Base-by-base conservation (phyloP, 129 eudicot genomes). In the Pseudognaphalium luteoalbum region DNA sequence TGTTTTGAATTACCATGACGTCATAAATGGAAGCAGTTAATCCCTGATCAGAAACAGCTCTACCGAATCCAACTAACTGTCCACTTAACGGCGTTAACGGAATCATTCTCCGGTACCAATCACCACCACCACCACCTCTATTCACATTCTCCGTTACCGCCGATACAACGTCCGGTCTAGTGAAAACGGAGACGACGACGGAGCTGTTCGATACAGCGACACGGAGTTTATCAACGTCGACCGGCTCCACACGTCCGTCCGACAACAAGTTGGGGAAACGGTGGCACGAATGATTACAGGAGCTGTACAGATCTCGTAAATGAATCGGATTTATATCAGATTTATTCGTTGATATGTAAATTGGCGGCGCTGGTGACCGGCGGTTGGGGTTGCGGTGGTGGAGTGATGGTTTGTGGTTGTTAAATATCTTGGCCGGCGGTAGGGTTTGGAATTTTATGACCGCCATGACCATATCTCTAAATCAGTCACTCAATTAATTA, bases 21-120 rank as follows among this genome's bases (percentile, higher is more conserved):
- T 94, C 97, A 67, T 86, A 87, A 50, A 94, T 89, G 10, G 98
- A 80, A 74, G 97, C 98, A 63, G 98, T 89, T 56, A 94, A 83
- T 10, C 85, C 87, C 75, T 70, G 47, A 83, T 94, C 97, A 6
- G 90, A 81, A 68, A 94, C 90, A 19, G 91, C 98, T 22, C 98
- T 82, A 30, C 97, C 97, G 52, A 94, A 94, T 21, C 98, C 98
- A n/a, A 94, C 85, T 82, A 94, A 73, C 57, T 63, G 51, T 7
- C 97, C 96, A 50, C 84, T 86, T 3, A 70, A 76, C 58, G 98
- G 86, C 75, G 91, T 79, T 80, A 93, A 76, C 34, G 96, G 96
- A 68, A 81, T 71, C 87, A 88, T 34, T 68, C 70, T 82, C 78
- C 71, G 71, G 32, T 86, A 71, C 93, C 96, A 84, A 22, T 80